These are phyloP conservation scores for Globisporangium irregulare DNA, from an alignment of 352 stramenopile species.

Conservation along the genomic window DNA sequence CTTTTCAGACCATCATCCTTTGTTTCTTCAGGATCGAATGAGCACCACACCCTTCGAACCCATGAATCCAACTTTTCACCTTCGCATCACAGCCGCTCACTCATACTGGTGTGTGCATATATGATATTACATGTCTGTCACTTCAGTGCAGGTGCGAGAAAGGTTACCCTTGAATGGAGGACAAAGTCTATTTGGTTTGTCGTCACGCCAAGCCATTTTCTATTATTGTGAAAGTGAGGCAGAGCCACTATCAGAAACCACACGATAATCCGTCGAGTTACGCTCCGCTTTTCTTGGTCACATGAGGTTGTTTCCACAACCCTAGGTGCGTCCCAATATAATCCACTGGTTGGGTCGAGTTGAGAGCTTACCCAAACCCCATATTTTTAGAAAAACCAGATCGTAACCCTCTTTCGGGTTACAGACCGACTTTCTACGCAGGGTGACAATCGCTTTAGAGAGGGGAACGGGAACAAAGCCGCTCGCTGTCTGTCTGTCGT, in stretches of 20 bases:
- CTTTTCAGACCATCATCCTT: not conserved
- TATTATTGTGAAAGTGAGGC: too few species aligned
- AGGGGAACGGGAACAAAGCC: not conserved
- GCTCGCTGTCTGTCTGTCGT: not conserved
- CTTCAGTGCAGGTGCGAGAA: not conserved
- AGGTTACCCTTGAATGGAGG: too few species aligned
- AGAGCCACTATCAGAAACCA: too few species aligned
- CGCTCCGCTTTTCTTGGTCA: too few species aligned
- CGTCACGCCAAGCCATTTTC: too few species aligned
- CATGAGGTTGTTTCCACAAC: too few species aligned
- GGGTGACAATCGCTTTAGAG: not conserved
- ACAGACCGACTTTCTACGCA: slow-evolving; percentile 3
- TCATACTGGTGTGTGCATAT: not conserved
- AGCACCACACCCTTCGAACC: not conserved
- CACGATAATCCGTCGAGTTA: too few species aligned
- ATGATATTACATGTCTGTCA: not conserved
- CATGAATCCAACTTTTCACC: not conserved
- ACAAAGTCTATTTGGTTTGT: too few species aligned
- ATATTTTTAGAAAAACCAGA: not conserved
- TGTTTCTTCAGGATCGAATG: not conserved
- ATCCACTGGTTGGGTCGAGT: too few species aligned
- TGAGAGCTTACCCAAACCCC: too few species aligned
- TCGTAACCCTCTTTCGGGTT: slow-evolving; percentile 3
- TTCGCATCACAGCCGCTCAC: not conserved
- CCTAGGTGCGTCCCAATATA: too few species aligned